These are phyloP conservation scores for Pestalotiopsis sp. DNA, from an alignment of 2,329 filamentous ascomycete species.

Conservation along the genomic window DNA sequence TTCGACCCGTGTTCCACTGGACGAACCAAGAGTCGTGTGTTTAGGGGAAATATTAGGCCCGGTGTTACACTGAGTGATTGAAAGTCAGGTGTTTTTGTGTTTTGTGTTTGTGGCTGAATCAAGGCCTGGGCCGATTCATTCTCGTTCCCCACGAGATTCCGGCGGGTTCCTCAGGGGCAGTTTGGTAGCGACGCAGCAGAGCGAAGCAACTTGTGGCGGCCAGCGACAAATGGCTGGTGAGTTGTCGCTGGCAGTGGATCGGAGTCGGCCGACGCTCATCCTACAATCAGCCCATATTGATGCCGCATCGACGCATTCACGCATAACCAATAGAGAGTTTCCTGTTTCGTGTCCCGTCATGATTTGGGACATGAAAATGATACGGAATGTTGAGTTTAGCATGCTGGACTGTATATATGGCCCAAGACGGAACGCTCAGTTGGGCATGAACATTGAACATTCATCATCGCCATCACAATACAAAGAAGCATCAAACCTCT, in stretches of 20 bases:
- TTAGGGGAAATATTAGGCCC: background rate
- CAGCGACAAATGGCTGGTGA: background rate
- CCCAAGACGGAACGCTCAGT: too few relatives aligned
- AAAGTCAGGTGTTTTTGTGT: background rate
- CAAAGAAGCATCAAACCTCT: background rate
- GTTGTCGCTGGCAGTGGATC: background rate
- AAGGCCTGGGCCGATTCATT: background rate
- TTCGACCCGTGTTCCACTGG: too few relatives aligned
- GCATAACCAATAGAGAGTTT: conserved; percentile 3
- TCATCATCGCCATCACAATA: background rate
- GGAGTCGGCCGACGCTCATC: conserved; percentile 14
- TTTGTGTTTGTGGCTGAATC: background rate
- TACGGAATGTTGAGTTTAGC: background rate
- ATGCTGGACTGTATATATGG: conserved; percentile 3
- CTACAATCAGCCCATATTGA: conserved; percentile 13
- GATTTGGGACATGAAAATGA: conserved; percentile 2
- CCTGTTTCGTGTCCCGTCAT: conserved; percentile 1
- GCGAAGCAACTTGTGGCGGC: background rate
- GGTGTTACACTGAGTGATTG: background rate
- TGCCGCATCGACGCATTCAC: background rate
- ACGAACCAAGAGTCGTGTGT: background rate
- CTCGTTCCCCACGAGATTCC: background rate
- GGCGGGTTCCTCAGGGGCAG: background rate
- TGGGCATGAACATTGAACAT: background rate
- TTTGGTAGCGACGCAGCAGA: background rate